Percentiles rank a stretch among this genome's conserved stretches.
These are phyloP conservation scores for Polytolypa hystricis DNA, from an alignment of 2,329 filamentous ascomycete genomes.

Conservation along the genomic window DNA sequence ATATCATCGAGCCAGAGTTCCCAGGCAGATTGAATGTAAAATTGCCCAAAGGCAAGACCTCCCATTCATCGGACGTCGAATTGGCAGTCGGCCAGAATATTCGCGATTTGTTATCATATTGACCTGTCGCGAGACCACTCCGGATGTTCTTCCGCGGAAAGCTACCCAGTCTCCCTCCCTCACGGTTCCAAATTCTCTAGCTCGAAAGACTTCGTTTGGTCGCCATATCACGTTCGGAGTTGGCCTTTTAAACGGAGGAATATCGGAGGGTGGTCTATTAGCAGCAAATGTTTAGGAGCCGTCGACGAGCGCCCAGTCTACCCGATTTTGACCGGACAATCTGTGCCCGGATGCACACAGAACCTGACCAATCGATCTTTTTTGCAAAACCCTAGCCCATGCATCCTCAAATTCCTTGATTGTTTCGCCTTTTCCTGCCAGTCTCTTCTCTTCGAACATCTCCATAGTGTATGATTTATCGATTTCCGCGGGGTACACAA, in stretches of 20 bases:
- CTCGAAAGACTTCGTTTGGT: background rate
- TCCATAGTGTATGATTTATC: background rate
- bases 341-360: conserved; percentile 1
- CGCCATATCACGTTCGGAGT: background rate
- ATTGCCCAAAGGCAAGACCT: background rate
- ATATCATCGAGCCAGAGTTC: conserved; percentile 1
- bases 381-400: background rate
- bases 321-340: background rate
- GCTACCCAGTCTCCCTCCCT: background rate
- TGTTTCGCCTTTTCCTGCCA: background rate
- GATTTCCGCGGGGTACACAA: background rate
- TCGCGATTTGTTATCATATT: background rate
- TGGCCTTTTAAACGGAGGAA: background rate
- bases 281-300: background rate
- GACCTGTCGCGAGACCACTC: background rate
- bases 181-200: background rate
- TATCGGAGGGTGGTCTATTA: background rate
- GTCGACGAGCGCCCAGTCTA: conserved; percentile 1
- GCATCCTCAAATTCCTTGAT: background rate
- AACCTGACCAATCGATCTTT: background rate
- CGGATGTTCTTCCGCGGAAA: background rate
- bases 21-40: background rate
- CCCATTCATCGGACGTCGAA: background rate
- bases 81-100: background rate
- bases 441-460: background rate